Base-by-base conservation (phyloP, 2,329 filamentous ascomycete species). In the Fusarium abutilonis region DNA sequence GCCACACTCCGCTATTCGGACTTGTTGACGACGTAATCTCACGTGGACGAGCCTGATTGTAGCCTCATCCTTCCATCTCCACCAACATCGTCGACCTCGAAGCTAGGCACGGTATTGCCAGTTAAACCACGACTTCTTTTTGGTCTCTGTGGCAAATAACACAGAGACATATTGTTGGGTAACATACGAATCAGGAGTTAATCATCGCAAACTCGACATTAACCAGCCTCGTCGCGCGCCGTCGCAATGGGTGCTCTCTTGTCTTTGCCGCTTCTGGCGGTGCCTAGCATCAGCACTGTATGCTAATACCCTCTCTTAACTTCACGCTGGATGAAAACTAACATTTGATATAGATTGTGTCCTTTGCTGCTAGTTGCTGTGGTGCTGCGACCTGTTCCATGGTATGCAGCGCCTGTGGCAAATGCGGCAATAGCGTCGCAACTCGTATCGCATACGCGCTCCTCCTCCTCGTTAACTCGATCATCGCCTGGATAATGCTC, bases 401-500 rank as follows among this genome's bases (percentile, higher is more conserved):
- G 75, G 89, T 98, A 44, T 98, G 93, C 80, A 95, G 91, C 75
- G 91, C 93, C 11, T 99, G 94, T 75, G 94, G 95, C 48, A 98
- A 97, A 76, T 98, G 94, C 78, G 92, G 93, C 70, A 98, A 97
- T 68, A 96, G 93, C 79, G 93, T 98, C 79, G 93, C 93, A 53
- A 99, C 95, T 68, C 92, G 95, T 81, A 96, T 98, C 79, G 94
- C 91, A 73, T 97, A 97, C 76, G 93, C 95, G 64, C 86, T 98
- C 72, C 89, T 99, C 63, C 90, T 99, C 52, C 88, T 99, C 67
- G 80, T 98, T 77, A 99, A 99, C 83, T 97, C 94, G 56, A 97
- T 98, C 65, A 76, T 98, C 47, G 94, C 95, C 32, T 99, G 95
- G 95, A 92, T 99, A 69, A 97, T 98, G 92, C 92, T 99, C 79